Base-by-base conservation (phyloP, 441 rosid species). In the Eugenia klotzschiana region DNA sequence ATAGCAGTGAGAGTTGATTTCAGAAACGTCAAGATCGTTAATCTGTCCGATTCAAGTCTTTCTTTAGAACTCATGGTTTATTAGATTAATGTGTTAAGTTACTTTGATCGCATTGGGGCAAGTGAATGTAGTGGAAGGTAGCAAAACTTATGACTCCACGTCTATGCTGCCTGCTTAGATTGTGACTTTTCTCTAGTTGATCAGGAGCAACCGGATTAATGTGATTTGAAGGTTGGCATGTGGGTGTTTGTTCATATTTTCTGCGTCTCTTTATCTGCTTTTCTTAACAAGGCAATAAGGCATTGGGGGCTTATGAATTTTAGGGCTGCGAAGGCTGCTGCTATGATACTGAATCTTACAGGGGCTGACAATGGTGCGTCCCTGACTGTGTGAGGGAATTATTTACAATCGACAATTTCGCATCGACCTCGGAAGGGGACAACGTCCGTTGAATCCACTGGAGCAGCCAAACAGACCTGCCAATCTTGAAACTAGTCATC, bases 321-420 rank as follows among this genome's bases (percentile, higher is more conserved):
- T 88, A 95, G 99, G 99, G 97, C 97, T 83, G 80, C 82, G 84
- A 96, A 94, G 91, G 99, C 99, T 83, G 96, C 98, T 25, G 91
- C 95, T 7, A 89, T 92, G 95, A 94, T 95, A 83, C 89, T 95
- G 81, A 96, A 95, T 90, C 94, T 96, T 83, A 88, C 96, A 5
- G 94, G 88, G 8, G 95, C 98, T 26, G 99, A 96, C 86, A 96
- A 94, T 85, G 99, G 98, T 37, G 92, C 96, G 25, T 95, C 98
- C 55, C 97, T 95, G 20, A 95, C 98, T 0, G 95, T 94, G 83
- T 94, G 86, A 94, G 55, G 23, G 12, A 79, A 26, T 37, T 37
- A 69, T 33, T 9, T 20, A 20, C 77, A 11, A 20, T 20, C 77
- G 1, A 69, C 46, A 69, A 69, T 20, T 69, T 37, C 20, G 77